Evolutionary conservation across 2,329 filamentous ascomycete genomes (phyloP).

Genomic region (Aureobasidium sp.): DNA sequence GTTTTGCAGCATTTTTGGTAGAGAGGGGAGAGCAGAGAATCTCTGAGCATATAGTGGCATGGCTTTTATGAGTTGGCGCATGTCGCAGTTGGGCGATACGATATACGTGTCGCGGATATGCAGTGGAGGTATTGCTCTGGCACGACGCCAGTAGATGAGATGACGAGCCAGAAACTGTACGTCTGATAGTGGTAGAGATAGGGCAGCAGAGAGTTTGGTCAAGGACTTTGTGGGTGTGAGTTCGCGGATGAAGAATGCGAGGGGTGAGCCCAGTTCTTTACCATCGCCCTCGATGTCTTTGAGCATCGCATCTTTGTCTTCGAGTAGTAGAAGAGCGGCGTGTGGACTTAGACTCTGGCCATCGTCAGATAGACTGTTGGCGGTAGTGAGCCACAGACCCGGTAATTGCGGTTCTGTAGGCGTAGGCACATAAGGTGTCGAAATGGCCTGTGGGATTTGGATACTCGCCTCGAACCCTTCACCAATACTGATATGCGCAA

Average conservation of each 20-base stretch:
- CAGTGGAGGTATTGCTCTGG: constrained; percentile 90
- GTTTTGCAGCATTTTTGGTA: constrained; percentile 88
- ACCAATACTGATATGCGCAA: constrained; percentile 84
- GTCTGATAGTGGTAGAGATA: constrained; percentile 79
- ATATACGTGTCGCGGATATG: constrained; percentile 93
- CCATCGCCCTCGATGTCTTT: constrained; percentile 73
- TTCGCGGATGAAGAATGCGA: constrained; percentile 76
- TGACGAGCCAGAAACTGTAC: constrained; percentile 92
- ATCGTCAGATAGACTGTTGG: constrained; percentile 78
- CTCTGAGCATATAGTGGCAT: constrained; percentile 76
- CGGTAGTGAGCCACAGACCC: constrained; percentile 89
- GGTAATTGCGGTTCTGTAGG: constrained; percentile 74
- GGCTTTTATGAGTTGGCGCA: constrained; percentile 74
- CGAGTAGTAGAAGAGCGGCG: constrained; percentile 86
- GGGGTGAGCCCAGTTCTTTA: constrained; percentile 77
- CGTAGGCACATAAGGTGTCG: constrained; percentile 76
- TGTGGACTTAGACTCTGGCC: constrained; percentile 78
- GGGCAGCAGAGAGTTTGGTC: constrained; percentile 78
- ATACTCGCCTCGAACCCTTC: constrained; percentile 66
- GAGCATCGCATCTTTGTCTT: constrained; percentile 84
- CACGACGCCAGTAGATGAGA: constrained; percentile 96
- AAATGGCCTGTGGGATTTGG: constrained; percentile 69
- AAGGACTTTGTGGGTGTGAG: constrained; percentile 69
- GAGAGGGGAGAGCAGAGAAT: constrained; percentile 84
- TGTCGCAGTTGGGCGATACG: constrained; percentile 89